Conservation (phyloP, 768 basidiomycete genomes). For the Hygrocybe punicea region DNA sequence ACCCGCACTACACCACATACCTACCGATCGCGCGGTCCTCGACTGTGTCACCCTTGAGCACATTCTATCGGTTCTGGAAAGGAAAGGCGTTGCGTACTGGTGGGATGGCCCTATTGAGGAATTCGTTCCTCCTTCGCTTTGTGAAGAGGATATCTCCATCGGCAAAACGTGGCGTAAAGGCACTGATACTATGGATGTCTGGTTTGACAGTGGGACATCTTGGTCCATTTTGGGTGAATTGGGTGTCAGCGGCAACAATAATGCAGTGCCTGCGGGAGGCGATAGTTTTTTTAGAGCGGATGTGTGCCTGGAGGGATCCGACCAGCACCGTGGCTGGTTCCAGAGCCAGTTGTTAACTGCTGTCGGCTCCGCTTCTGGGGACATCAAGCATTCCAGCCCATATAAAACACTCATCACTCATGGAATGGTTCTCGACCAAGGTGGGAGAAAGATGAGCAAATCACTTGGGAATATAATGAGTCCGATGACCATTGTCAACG, state of each 20-base stretch:
- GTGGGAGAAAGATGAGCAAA: conserved; percentile 97
- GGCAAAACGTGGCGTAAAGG: conserved; percentile 68
- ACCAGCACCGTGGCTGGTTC: conserved; percentile 99
- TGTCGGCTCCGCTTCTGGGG: conserved; percentile 46
- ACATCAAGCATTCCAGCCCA: conserved; percentile 42
- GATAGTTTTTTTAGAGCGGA: conserved; percentile 58
- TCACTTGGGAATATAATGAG: conserved; percentile 88
- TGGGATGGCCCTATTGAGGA: conserved; percentile 84
- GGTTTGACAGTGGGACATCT: conserved; percentile 96
- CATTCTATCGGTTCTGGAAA: conserved; percentile 70
- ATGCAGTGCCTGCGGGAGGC: conserved; percentile 4
- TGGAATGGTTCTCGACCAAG: conserved; percentile 91
- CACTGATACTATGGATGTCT: conserved; percentile 97
- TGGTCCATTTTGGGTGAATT: conserved; percentile 73
- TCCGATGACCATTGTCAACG: conserved; percentile 76
- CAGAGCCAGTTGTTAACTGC: conserved; percentile 90
- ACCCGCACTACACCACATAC: conserved; percentile 71
- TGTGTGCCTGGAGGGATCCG: conserved; percentile 90
- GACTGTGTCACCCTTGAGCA: conserved; percentile 62
- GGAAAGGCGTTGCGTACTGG: conserved; percentile 81
- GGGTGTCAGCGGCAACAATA: conserved; percentile 23
- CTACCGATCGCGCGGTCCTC: conserved; percentile 63
- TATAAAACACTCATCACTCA: conserved; percentile 87
- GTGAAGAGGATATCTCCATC: conserved; percentile 39
- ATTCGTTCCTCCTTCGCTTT: conserved; percentile 67